Evolutionary conservation across 176 grass and related monocot species (phyloP).

Genomic region (Thinopyrum elongatum): DNA sequence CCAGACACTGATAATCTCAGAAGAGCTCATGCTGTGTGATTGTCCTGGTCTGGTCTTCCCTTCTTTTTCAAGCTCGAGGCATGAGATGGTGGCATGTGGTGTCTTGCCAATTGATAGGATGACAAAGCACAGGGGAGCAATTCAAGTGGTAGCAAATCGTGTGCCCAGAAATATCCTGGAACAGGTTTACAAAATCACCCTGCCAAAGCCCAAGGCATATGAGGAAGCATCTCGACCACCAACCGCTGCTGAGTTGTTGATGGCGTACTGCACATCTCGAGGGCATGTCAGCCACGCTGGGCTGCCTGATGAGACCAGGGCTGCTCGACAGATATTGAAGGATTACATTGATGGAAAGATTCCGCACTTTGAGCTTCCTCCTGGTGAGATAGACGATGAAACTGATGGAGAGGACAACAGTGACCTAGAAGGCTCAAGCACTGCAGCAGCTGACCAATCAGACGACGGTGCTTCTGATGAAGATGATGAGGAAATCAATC

Average conservation of each 20-base stretch:
- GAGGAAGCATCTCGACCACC: conserved; percentile 51
- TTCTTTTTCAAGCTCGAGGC: conserved; percentile 72
- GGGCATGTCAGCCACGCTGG: conserved; percentile 67
- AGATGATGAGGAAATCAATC: neutral
- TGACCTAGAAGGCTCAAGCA: conserved; percentile 5
- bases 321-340: conserved; percentile 62
- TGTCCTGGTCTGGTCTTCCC: conserved; percentile 79
- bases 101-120: conserved; percentile 76
- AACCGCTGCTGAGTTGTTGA: conserved; percentile 50
- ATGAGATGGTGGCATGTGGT: conserved; percentile 82
- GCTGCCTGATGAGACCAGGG: conserved; percentile 65
- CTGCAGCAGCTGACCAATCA: neutral
- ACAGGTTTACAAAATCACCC: conserved; percentile 59
- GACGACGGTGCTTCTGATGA: conserved; percentile 21
- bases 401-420: neutral
- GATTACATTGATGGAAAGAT: conserved; percentile 76
- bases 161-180: conserved; percentile 48
- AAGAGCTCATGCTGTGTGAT: conserved; percentile 72
- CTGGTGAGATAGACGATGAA: conserved; percentile 13
- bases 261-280: conserved; percentile 56
- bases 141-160: conserved; percentile 69
- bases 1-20: conserved; percentile 87
- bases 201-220: conserved; percentile 69
- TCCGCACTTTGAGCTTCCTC: conserved; percentile 67
- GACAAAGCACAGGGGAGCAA: conserved; percentile 57